Evolutionary conservation across 2,329 filamentous ascomycete genomes (phyloP), one percentile per base, ranked within the genome.

Genomic region (Hymenotorrendiella dingleyae): DNA sequence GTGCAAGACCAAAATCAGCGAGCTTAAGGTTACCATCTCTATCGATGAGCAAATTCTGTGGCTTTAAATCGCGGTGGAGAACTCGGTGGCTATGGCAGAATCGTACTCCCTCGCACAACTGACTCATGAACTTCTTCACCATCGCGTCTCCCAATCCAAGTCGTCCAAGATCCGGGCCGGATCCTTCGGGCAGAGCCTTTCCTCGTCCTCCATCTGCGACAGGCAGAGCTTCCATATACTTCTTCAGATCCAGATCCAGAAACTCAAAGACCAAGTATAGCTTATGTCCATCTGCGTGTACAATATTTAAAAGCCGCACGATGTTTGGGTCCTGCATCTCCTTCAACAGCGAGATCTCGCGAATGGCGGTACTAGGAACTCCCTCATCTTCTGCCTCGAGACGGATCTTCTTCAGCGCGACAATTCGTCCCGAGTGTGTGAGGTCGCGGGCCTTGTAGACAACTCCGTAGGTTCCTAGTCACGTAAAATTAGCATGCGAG

Each of bases 311-410:
- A 32, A 95, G 78, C 51, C 81, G 80, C 47, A 95, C 86, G 58
- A 95, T 93, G 67, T 91, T 94, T 49, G 85, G 83, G 64, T 95
- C 85, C 62, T 84, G 83, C 86, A 95, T 90, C 67, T 95, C 89
- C 67, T 95, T 95, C 58, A 95, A 80, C 32, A 95, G 77, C 20
- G 87, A 94, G 60, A 95, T 95, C 66, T 95, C 89, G 58, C 89
- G 88, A 60, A 95, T 95, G 54, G 89, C 90, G 3, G 89, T 95
- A 59, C 84, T 90, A 3, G 89, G 90, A 14, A 94, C 88, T 54
- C 89, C 89, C 64, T 95, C 90, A 69, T 95, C 89, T 70, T 95
- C 90, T 50, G 89, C 88, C 62, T 95, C 90, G 57, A 95, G 84
- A 51, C 89, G 85, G 59, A 95, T 95, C 72, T 95, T 95, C 75